Conservation (phyloP, 1,139 yeast genomes). For the Yamadazyma atmosphaerica region DNA sequence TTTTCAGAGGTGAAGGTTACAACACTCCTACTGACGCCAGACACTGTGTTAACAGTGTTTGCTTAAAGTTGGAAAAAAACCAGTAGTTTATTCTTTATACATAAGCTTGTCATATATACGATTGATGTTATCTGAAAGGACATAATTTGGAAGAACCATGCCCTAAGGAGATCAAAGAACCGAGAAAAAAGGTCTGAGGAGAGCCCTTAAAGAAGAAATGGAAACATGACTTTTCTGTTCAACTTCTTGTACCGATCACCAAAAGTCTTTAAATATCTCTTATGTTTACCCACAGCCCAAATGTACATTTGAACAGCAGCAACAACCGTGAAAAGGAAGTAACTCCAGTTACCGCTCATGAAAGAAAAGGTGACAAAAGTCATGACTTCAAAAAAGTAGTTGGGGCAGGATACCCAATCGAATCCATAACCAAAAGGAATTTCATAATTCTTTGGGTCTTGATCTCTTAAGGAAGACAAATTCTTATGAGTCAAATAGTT, state of each 20-base stretch:
- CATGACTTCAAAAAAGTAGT: slow-evolving; percentile 83
- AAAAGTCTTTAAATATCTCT: slow-evolving; percentile 64
- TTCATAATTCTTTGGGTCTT: slow-evolving; percentile 35
- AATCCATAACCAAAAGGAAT: slow-evolving; percentile 51
- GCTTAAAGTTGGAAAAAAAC: slow-evolving; percentile 55
- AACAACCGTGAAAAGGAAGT: slow-evolving; percentile 67
- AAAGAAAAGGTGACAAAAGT: slow-evolving; percentile 72
- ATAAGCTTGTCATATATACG: neutral
- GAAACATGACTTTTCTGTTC: slow-evolving; percentile 65
- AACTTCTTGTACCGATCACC: slow-evolving; percentile 73
- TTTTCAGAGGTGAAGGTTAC: slow-evolving; percentile 93
- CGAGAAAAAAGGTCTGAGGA: no score
- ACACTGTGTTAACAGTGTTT: slow-evolving; percentile 90
- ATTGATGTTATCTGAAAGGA: neutral
- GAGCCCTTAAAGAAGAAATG: slow-evolving; percentile 27
- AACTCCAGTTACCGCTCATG: slow-evolving; percentile 75
- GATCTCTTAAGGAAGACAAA: slow-evolving; percentile 56
- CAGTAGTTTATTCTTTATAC: neutral
- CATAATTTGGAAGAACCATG: no score
- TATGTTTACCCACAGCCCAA: slow-evolving; percentile 78
- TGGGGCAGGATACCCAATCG: slow-evolving; percentile 63
- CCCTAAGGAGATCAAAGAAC: no score
- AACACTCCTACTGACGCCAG: slow-evolving; percentile 86
- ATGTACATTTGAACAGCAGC: slow-evolving; percentile 76
- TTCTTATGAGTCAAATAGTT: slow-evolving; percentile 70